A percentile compares a stretch with the other conserved stretches of the same genome.
Conservation (phyloP, 2,329 filamentous ascomycete genomes). For the Emydomyces testavorans region DNA sequence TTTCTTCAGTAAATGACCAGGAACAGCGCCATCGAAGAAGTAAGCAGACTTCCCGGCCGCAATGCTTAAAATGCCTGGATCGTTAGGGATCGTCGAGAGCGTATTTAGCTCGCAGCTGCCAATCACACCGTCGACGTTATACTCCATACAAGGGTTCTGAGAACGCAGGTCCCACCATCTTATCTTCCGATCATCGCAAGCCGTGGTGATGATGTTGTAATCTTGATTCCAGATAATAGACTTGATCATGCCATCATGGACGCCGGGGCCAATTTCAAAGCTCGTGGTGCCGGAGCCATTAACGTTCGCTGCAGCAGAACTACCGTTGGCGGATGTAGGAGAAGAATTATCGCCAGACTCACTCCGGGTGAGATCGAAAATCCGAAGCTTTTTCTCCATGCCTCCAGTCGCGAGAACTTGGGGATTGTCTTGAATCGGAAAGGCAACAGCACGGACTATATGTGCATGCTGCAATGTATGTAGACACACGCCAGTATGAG, state of each 20-base stretch:
- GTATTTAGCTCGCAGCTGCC: conserved; percentile 83
- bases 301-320: conserved; percentile 24
- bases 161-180: conserved; percentile 88
- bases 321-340: conserved; percentile 28
- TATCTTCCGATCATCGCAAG: conserved; percentile 78
- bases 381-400: conserved; percentile 88
- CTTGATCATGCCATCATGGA: conserved; percentile 83
- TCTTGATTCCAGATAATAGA: conserved; percentile 90
- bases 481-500: conserved; percentile 79
- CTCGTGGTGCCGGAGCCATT: conserved; percentile 43
- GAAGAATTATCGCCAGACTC: conserved; percentile 29
- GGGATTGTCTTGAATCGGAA: conserved; percentile 68
- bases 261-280: conserved; percentile 77
- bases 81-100: conserved; percentile 48
- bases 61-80: conserved; percentile 67
- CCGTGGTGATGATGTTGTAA: conserved; percentile 79
- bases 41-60: conserved; percentile 90
- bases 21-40: conserved; percentile 70
- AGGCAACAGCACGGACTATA: conserved; percentile 88
- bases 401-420: conserved; percentile 80
- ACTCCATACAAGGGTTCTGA: conserved; percentile 61
- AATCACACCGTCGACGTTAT: conserved; percentile 70
- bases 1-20: conserved; percentile 62
- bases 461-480: conserved; percentile 84
- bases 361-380: conserved; percentile 70